Conservation (phyloP, 164 flowering plant genomes). For the Echeveria elegans region DNA sequence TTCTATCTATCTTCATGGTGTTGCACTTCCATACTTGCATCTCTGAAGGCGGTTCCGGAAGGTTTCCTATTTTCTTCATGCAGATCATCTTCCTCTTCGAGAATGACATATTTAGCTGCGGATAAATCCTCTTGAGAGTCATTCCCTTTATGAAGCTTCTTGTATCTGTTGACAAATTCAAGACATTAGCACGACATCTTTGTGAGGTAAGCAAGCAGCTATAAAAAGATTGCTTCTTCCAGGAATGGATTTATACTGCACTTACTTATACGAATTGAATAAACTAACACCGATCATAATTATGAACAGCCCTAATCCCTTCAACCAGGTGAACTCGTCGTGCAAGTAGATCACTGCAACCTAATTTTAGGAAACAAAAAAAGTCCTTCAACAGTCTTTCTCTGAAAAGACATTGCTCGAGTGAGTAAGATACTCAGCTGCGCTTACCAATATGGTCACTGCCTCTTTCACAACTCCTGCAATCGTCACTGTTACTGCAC, state of each 20-base stretch:
- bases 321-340: background rate
- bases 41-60: background rate
- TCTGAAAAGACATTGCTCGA: background rate
- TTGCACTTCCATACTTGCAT: background rate
- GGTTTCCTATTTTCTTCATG: background rate
- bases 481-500: too few relatives aligned
- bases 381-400: background rate
- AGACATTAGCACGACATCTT: too few relatives aligned
- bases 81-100: background rate
- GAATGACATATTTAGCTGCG: background rate
- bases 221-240: too few relatives aligned
- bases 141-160: background rate
- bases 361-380: background rate
- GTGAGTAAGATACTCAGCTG: too few relatives aligned
- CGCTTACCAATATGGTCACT: too few relatives aligned
- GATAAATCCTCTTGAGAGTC: background rate
- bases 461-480: too few relatives aligned
- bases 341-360: background rate
- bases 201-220: too few relatives aligned
- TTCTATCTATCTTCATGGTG: background rate
- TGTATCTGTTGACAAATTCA: background rate
- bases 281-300: conserved; percentile 1
- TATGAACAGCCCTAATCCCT: background rate
- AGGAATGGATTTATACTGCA: background rate
- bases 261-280: conserved; percentile 1